phyloP scores from a whole-genome alignment of 805 yeast species.

The Ogataea nitratoaversa region DNA sequence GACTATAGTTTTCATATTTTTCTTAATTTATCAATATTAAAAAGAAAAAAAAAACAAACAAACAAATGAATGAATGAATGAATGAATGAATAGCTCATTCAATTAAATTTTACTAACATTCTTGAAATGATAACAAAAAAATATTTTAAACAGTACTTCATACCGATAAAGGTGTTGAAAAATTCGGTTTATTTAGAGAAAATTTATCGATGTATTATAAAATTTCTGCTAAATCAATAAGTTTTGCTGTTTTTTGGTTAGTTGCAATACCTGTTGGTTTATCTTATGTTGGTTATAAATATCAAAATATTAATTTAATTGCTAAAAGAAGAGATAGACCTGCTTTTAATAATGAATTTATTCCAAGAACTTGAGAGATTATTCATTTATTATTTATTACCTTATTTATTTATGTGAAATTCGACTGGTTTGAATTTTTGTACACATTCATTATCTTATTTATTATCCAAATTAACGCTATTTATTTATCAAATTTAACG shows the following conservation, averaged over 20 bases:
- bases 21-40: background rate
- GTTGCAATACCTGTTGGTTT: slow-evolving; percentile 31
- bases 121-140: too few species aligned
- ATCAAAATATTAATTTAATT: slow-evolving; percentile 23
- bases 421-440: too few species aligned
- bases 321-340: slow-evolving; percentile 31
- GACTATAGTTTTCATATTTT: background rate
- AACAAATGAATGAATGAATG: background rate
- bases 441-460: too few species aligned
- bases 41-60: background rate
- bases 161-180: slow-evolving; percentile 29
- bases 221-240: slow-evolving; percentile 27
- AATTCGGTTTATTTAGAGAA: slow-evolving; percentile 29
- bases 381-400: too few species aligned
- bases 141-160: slow-evolving; percentile 23
- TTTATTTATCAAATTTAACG: slow-evolving; percentile 3
- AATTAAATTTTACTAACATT: background rate
- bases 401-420: too few species aligned
- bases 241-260: slow-evolving; percentile 26
- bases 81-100: background rate
- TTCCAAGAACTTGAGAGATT: slow-evolving; percentile 24
- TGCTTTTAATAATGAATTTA: slow-evolving; percentile 21
- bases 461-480: too few species aligned
- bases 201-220: slow-evolving; percentile 28
- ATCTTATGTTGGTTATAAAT: slow-evolving; percentile 29